These are phyloP conservation scores for Tephrocybe sp. DNA, from an alignment of 768 basidiomycete genomes.

Conservation along the genomic window DNA sequence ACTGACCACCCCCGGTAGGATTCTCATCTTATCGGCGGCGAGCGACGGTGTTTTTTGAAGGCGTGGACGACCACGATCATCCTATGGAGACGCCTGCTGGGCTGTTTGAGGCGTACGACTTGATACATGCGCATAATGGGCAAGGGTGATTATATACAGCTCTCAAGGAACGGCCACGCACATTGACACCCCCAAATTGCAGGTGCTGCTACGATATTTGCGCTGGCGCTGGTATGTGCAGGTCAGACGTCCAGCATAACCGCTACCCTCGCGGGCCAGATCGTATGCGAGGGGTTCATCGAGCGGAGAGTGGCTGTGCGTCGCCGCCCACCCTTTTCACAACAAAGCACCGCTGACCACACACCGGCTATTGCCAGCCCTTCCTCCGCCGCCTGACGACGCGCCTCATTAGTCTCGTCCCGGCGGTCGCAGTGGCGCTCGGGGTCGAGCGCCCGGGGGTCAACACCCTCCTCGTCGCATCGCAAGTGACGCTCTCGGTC, in stretches of 20 bases:
- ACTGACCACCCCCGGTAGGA: constrained; percentile 35
- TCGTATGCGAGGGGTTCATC: constrained; percentile 79
- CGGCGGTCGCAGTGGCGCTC: constrained; percentile 66
- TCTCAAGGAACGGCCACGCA: not conserved
- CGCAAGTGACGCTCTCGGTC: constrained; percentile 75
- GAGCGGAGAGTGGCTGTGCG: constrained; percentile 66
- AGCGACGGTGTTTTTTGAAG: constrained; percentile 64
- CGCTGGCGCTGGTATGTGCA: constrained; percentile 69
- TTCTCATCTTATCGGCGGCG: constrained; percentile 70
- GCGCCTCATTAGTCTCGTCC: constrained; percentile 67
- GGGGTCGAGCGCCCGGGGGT: constrained; percentile 66
- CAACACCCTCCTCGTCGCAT: constrained; percentile 67
- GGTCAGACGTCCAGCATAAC: constrained; percentile 81
- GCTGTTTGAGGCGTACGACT: constrained; percentile 70
- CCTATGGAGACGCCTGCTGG: constrained; percentile 45
- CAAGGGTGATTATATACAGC: constrained; percentile 35
- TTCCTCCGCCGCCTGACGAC: constrained; percentile 70
- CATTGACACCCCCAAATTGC: constrained; percentile 1
- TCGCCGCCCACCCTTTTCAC: not conserved
- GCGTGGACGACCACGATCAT: constrained; percentile 21
- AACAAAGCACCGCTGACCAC: not conserved
- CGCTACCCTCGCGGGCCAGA: constrained; percentile 78
- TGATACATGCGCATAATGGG: constrained; percentile 61
- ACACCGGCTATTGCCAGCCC: constrained; percentile 31
- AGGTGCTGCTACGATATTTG: constrained; percentile 73